Conservation (phyloP, 805 yeast genomes). For the Teunomyces funiuensis region DNA sequence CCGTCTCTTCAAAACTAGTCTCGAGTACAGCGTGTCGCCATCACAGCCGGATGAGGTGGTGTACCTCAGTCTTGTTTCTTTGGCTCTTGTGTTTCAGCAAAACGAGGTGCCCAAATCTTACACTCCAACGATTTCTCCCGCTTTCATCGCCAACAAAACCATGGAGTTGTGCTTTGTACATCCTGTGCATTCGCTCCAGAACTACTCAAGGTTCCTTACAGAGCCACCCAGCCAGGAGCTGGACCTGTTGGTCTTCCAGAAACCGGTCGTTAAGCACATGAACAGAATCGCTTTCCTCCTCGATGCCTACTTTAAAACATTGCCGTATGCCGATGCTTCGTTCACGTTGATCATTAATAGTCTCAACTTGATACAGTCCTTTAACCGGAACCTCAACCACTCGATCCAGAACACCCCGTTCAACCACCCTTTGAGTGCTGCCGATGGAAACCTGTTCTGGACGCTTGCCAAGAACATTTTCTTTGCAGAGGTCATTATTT, state of each 20-base stretch:
- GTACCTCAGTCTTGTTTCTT: conserved; percentile 33
- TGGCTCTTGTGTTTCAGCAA: conserved; percentile 31
- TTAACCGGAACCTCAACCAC: conserved; percentile 24
- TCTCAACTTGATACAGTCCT: conserved; percentile 24
- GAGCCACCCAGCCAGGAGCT: conserved; percentile 14
- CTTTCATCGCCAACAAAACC: conserved; percentile 18
- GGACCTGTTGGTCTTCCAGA: conserved; percentile 17
- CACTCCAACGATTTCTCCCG: conserved; percentile 17
- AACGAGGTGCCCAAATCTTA: conserved; percentile 22
- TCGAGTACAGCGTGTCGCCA: conserved; percentile 24
- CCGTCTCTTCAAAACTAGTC: conserved; percentile 27
- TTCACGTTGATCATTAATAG: conserved; percentile 19
- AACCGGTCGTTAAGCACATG: conserved; percentile 49
- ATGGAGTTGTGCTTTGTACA: conserved; percentile 22
- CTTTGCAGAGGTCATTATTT: conserved; percentile 49
- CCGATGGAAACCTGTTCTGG: conserved; percentile 29
- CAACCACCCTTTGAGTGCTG: conserved; percentile 12
- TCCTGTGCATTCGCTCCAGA: conserved; percentile 9
- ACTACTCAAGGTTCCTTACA: conserved; percentile 19
- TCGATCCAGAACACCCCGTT: conserved; percentile 15
- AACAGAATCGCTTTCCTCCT: conserved; percentile 48
- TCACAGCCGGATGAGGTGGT: conserved; percentile 22
- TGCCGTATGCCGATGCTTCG: conserved; percentile 13
- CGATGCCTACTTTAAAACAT: conserved; percentile 31
- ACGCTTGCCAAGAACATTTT: conserved; percentile 38